Evolutionary conservation across 805 yeast species (phyloP), one percentile per base, ranked within the genome.

Genomic region (Isabelozyma heimii): DNA sequence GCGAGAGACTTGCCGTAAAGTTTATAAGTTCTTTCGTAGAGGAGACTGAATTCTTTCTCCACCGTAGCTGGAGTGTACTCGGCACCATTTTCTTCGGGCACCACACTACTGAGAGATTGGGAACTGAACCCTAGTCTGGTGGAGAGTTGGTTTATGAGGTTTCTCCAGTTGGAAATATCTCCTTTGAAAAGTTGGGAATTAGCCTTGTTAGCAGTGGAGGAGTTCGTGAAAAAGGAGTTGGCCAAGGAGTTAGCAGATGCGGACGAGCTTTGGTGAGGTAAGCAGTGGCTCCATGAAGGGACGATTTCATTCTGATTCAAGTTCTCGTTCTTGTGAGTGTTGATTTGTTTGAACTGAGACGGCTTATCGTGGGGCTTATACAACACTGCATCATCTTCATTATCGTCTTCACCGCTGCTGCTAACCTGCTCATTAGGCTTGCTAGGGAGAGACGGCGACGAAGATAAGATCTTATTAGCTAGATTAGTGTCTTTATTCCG

Each of bases 301-400:
- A 73, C 77, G 45, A 73, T 69, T 9, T 65, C 53, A 52, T 73
- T 73, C 44, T 70, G 76, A 37, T 51, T 53, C 38, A 73, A 54
- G 57, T 73, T 72, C 52, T 73, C 77, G 56, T 73, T 73, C 50
- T 69, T 72, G 56, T 72, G 79, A 7, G 77, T 73, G 52, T 73
- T 71, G 51, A 73, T 72, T 49, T 71, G 65, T 48, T 59, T 63
- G 59, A 73, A 73, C 48, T 73, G 72, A 30, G 63, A 56, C 6
- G 76, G 62, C 44, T 70, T 65, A 45, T 67, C 65, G 48, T 73
- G 79, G 5, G 77, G 73, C 50, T 72, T 72, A 55, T 73, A 73
- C 48, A 73, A 62, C 4, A 73, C 77, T 0, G 79, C 79, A 52
- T 73, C 79, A 45, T 72, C 76, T 8, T 43, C 54, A 6, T 16